Evolutionary conservation across 805 yeast species (phyloP).

Genomic region (Sungouiella thailandica): DNA sequence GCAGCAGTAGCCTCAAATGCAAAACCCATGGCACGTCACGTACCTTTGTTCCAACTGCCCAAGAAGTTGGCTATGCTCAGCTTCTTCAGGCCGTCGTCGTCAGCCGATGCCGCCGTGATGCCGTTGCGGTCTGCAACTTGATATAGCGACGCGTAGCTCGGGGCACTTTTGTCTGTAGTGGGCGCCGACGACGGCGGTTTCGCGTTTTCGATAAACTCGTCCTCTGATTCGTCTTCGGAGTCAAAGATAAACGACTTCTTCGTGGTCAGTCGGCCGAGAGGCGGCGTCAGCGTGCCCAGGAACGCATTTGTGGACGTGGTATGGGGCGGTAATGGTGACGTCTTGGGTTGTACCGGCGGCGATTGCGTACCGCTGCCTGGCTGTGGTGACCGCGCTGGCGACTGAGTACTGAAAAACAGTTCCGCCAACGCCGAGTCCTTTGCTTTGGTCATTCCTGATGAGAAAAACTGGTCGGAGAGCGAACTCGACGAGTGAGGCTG

Average conservation of each 20-base stretch:
- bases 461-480: slow-evolving; percentile 35
- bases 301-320: slow-evolving; percentile 40
- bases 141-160: slow-evolving; percentile 42
- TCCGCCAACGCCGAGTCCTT: slow-evolving; percentile 7
- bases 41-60: slow-evolving; percentile 17
- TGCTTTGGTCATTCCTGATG: slow-evolving; percentile 18
- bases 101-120: slow-evolving; percentile 22
- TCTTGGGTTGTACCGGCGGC: slow-evolving; percentile 25
- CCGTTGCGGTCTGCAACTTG: slow-evolving; percentile 48
- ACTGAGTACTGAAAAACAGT: slow-evolving; percentile 11
- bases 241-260: slow-evolving; percentile 32
- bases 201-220: slow-evolving; percentile 22
- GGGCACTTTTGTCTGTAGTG: slow-evolving; percentile 11
- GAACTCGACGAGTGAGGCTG: slow-evolving; percentile 39
- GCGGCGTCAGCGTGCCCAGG: slow-evolving; percentile 26
- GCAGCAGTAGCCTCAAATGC: too few species aligned
- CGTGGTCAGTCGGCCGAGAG: slow-evolving; percentile 10
- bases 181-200: slow-evolving; percentile 3
- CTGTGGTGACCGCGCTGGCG: slow-evolving; percentile 1
- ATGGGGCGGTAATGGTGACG: slow-evolving; percentile 40
- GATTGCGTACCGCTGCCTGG: slow-evolving; percentile 9
- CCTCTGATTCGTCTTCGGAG: slow-evolving; percentile 33
- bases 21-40: too few species aligned
- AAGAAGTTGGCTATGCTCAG: slow-evolving; percentile 27
- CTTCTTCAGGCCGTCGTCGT: slow-evolving; percentile 12